These are phyloP conservation scores for Marchantia polymorpha DNA, from an alignment of 225 moss, liverwort and hornwort species.

Conservation along the genomic window DNA sequence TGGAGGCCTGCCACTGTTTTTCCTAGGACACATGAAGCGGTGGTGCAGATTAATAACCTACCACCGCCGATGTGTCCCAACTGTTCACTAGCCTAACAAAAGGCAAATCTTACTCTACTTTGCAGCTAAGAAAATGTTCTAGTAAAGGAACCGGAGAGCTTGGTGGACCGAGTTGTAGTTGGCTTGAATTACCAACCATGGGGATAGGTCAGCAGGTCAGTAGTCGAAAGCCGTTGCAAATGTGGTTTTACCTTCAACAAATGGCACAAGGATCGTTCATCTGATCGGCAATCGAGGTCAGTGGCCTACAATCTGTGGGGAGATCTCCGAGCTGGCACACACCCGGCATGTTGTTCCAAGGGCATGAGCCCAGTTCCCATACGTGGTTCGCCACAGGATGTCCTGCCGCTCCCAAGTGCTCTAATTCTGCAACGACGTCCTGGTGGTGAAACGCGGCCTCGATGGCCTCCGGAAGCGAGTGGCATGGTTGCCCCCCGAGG, in stretches of 20 bases:
- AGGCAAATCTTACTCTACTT: slow-evolving; percentile 28
- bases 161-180: slow-evolving; percentile 21
- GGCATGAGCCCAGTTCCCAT: slow-evolving; percentile 57
- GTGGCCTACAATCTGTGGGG: slow-evolving; percentile 46
- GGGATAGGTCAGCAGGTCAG: not conserved
- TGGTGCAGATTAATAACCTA: not conserved
- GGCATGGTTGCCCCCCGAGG: slow-evolving; percentile 33
- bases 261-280: slow-evolving; percentile 56
- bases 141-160: slow-evolving; percentile 7
- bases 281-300: slow-evolving; percentile 43
- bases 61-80: slow-evolving; percentile 11
- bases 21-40: slow-evolving; percentile 21
- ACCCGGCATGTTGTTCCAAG: slow-evolving; percentile 56
- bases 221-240: not conserved
- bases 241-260: slow-evolving; percentile 29
- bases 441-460: slow-evolving; percentile 53
- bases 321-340: slow-evolving; percentile 53
- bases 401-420: slow-evolving; percentile 34
- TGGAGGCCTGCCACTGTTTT: slow-evolving; percentile 33
- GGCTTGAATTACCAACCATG: slow-evolving; percentile 39
- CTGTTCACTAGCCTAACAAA: slow-evolving; percentile 25
- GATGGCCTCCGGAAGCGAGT: slow-evolving; percentile 44
- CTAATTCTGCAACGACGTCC: slow-evolving; percentile 35
- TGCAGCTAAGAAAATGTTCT: slow-evolving; percentile 28
- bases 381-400: slow-evolving; percentile 50